Conservation (phyloP, 805 yeast species). For the Blastobotrys mokoenaii region DNA sequence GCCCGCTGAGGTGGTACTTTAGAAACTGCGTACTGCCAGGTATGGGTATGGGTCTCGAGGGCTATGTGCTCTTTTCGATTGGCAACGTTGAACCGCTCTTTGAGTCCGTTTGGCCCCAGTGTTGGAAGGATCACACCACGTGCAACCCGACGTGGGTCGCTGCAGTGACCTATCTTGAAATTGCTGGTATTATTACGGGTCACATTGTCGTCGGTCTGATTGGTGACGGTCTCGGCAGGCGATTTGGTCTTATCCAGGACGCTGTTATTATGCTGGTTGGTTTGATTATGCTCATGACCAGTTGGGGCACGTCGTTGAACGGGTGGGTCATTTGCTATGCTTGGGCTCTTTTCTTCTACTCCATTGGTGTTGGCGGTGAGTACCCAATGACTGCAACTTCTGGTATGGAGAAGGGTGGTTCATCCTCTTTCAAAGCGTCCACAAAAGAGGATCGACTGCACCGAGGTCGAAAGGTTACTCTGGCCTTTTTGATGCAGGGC, state of each 20-base stretch:
- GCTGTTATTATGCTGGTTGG: conserved; percentile 52
- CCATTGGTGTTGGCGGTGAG: conserved; percentile 56
- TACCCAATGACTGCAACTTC: conserved; percentile 57
- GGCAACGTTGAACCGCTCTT: conserved; percentile 29
- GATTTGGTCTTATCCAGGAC: conserved; percentile 51
- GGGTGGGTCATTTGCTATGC: conserved; percentile 47
- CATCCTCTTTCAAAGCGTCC: conserved; percentile 20
- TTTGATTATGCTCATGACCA: conserved; percentile 48
- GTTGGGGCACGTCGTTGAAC: conserved; percentile 48
- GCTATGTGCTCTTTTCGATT: conserved; percentile 31
- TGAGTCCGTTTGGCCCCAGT: conserved; percentile 29
- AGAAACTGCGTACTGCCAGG: conserved; percentile 31
- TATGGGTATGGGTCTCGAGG: conserved; percentile 32
- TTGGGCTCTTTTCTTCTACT: conserved; percentile 41
- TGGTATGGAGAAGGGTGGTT: conserved; percentile 50
- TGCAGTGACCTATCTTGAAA: conserved; percentile 30
- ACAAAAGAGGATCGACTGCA: conserved; percentile 30
- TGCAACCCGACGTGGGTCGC: conserved; percentile 30
- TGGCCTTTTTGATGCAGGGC: conserved; percentile 84
- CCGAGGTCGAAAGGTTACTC: conserved; percentile 31
- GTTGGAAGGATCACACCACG: conserved; percentile 26
- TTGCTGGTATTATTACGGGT: conserved; percentile 49
- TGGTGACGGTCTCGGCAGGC: conserved; percentile 52
- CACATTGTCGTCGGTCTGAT: conserved; percentile 50
- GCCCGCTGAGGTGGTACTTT: conserved; percentile 29